phyloP scores from a whole-genome alignment of 169 alveolate genomes.

The Plasmodium blacklocki region DNA sequence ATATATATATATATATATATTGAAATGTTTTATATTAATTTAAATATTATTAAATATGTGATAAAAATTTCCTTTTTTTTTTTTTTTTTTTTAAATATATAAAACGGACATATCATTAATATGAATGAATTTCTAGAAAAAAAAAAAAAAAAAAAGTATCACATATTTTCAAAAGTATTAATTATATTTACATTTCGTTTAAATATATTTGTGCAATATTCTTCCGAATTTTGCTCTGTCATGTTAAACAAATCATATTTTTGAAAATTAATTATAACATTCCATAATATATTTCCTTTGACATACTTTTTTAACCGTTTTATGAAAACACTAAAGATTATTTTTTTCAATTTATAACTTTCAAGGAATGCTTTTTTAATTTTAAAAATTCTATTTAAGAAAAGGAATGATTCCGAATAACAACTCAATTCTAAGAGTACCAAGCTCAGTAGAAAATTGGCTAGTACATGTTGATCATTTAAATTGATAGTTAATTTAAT shows the following conservation, averaged over 20 bases:
- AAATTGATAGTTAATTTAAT: constrained; percentile 66
- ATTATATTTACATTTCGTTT: constrained; percentile 42
- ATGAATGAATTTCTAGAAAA: background rate
- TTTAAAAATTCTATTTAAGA: constrained; percentile 52
- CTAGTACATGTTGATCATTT: constrained; percentile 52
- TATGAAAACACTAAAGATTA: constrained; percentile 52
- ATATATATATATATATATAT: no score
- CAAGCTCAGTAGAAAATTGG: constrained; percentile 63
- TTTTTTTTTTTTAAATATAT: background rate
- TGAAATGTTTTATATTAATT: no score
- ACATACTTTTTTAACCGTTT: constrained; percentile 58
- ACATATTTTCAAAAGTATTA: constrained; percentile 35
- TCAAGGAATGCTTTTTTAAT: constrained; percentile 66
- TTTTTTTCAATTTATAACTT: constrained; percentile 69
- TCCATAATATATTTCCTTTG: constrained; percentile 37
- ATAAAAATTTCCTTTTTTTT: background rate
- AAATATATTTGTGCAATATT: constrained; percentile 34
- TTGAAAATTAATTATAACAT: constrained; percentile 39
- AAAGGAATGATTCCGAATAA: constrained; percentile 68
- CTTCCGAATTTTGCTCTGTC: constrained; percentile 41
- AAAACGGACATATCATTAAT: background rate
- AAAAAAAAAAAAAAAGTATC: background rate
- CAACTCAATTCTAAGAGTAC: constrained; percentile 71
- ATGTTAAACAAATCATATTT: constrained; percentile 63
- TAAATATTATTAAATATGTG: background rate